Evolutionary conservation across 208 protist species (phyloP).

Genomic region (Endotrypanum monterogeii): DNA sequence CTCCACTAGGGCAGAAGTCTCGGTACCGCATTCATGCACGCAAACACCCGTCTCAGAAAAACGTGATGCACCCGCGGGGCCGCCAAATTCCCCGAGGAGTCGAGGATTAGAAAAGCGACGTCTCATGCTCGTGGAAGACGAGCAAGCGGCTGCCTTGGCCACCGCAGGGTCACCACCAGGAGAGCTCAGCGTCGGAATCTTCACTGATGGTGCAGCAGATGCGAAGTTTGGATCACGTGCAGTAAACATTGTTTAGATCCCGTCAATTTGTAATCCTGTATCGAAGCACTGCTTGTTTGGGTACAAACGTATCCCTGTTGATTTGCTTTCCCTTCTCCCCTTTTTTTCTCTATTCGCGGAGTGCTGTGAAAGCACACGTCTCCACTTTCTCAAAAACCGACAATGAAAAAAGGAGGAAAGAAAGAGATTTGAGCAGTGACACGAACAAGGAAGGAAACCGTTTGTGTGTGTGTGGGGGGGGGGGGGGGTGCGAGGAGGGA

Average conservation of each 20-base stretch:
- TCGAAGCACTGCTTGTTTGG: neutral
- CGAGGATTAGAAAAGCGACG: conserved; percentile 8
- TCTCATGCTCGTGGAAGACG: conserved; percentile 15
- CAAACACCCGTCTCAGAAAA: conserved; percentile 1
- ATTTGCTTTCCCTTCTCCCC: neutral
- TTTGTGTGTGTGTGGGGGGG: too few species aligned
- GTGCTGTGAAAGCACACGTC: too few species aligned
- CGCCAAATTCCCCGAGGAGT: neutral
- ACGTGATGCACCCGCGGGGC: neutral
- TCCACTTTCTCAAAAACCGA: too few species aligned
- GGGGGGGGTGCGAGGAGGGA: too few species aligned
- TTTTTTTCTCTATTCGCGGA: neutral
- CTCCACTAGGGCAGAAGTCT: neutral
- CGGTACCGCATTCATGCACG: conserved; percentile 25
- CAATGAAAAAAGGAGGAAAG: too few species aligned
- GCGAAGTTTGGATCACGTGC: conserved; percentile 24
- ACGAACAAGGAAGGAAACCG: too few species aligned
- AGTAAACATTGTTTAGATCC: conserved; percentile 23
- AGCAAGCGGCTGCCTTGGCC: conserved; percentile 9
- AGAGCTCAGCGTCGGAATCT: conserved; percentile 31
- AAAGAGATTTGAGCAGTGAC: too few species aligned
- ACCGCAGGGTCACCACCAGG: neutral
- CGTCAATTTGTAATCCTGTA: neutral
- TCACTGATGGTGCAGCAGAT: conserved; percentile 25
- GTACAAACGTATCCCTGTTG: neutral